These are phyloP conservation scores for Neonothopanus nambi DNA, from an alignment of 1,284 basidiomycete genomes.

Conservation along the genomic window DNA sequence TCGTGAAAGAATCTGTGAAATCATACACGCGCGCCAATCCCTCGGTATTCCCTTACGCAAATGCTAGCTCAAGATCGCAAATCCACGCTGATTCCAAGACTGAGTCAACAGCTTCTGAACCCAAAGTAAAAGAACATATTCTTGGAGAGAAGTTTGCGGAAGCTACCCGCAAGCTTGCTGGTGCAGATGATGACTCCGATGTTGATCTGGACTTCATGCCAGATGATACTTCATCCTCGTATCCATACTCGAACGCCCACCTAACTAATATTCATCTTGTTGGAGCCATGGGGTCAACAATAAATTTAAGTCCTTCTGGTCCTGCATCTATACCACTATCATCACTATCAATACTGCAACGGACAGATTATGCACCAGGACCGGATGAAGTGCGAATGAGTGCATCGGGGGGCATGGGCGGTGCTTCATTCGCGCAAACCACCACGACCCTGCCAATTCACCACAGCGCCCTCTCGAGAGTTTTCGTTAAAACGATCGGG, in stretches of 20 bases:
- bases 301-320: slow-evolving; percentile 33
- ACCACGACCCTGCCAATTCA: slow-evolving; percentile 52
- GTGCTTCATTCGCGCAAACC: slow-evolving; percentile 26
- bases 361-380: slow-evolving; percentile 39
- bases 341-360: slow-evolving; percentile 43
- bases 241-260: slow-evolving; percentile 38
- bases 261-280: slow-evolving; percentile 40
- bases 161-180: slow-evolving; percentile 43
- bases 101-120: background rate
- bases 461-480: slow-evolving; percentile 69
- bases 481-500: slow-evolving; percentile 79
- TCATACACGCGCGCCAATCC: slow-evolving; percentile 50
- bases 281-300: slow-evolving; percentile 9
- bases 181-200: slow-evolving; percentile 62
- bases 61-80: background rate
- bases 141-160: slow-evolving; percentile 65
- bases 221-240: slow-evolving; percentile 35
- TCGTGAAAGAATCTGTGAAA: slow-evolving; percentile 76
- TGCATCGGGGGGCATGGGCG: background rate
- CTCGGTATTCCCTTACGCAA: slow-evolving; percentile 25
- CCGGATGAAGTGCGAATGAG: slow-evolving; percentile 18
- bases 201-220: slow-evolving; percentile 72
- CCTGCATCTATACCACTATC: slow-evolving; percentile 48
- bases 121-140: slow-evolving; percentile 37
- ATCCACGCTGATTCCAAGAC: background rate